Conservation (phyloP, 306 rosid species). For the Corylus americana region DNA sequence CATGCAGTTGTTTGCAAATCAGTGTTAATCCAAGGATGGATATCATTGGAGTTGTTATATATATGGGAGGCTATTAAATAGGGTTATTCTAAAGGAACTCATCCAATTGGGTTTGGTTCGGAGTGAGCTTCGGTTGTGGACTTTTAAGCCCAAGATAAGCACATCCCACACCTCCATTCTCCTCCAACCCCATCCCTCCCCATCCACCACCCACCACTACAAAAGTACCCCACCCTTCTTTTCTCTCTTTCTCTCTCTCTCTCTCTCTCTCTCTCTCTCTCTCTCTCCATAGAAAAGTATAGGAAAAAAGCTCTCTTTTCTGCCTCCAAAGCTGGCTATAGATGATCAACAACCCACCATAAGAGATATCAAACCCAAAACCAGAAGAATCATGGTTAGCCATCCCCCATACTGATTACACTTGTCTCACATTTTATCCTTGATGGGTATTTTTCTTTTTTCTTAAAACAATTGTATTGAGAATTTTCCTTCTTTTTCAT, state of each 20-base stretch:
- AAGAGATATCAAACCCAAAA: conserved; percentile 31
- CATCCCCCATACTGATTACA: not conserved
- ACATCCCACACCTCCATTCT: conserved; percentile 18
- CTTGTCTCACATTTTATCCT: conserved; percentile 18
- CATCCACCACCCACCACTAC: conserved; percentile 51
- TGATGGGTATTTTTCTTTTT: conserved; percentile 1
- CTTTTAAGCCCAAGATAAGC: conserved; percentile 45
- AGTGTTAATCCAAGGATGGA: no score
- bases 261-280: not conserved
- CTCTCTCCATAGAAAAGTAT: conserved; percentile 10
- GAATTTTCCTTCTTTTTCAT: not conserved
- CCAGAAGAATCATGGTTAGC: conserved; percentile 50
- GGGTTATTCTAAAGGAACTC: no score
- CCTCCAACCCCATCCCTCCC: conserved; percentile 19
- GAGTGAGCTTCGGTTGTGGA: conserved; percentile 47
- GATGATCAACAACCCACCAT: conserved; percentile 25
- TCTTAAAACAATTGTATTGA: not conserved
- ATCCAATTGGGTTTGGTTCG: conserved; percentile 38
- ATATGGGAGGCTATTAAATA: no score
- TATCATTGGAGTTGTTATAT: no score
- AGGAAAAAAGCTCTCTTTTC: conserved; percentile 27
- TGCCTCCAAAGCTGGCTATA: conserved; percentile 24
- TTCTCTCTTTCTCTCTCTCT: conserved; percentile 18
- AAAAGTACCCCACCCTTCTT: conserved; percentile 30
- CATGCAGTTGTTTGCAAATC: no score